phyloP scores from a whole-genome alignment of 169 alveolate species.

The Plasmodium relictum region DNA sequence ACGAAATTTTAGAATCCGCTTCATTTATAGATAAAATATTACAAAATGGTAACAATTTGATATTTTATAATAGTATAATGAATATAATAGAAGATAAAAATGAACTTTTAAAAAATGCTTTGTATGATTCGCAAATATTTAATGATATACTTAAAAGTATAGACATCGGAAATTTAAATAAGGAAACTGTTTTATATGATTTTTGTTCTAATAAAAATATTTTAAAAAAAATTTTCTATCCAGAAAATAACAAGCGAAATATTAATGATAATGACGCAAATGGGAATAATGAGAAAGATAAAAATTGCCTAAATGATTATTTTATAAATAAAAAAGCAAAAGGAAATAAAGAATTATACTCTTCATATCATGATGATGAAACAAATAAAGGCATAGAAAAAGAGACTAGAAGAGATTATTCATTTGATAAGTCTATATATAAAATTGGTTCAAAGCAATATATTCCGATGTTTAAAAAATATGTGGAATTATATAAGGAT shows the following conservation, averaged over 20 bases:
- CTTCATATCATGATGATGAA: conserved; percentile 11
- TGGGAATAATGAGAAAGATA: conserved; percentile 24
- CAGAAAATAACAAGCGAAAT: background rate
- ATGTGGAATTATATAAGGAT: conserved; percentile 15
- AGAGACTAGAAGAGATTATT: conserved; percentile 25
- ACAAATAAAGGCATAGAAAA: conserved; percentile 9
- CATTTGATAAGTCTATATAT: conserved; percentile 15
- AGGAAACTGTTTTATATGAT: conserved; percentile 42
- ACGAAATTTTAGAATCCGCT: conserved; percentile 66
- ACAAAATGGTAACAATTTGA: conserved; percentile 49
- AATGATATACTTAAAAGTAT: conserved; percentile 50
- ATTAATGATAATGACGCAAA: conserved; percentile 1
- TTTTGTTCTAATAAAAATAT: conserved; percentile 47
- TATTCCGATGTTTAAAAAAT: conserved; percentile 20
- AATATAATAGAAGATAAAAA: conserved; percentile 46
- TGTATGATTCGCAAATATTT: conserved; percentile 68
- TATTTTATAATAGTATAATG: conserved; percentile 54
- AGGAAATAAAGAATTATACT: conserved; percentile 14
- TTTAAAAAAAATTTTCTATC: conserved; percentile 21
- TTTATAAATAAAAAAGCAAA: conserved; percentile 9
- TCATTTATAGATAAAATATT: conserved; percentile 46
- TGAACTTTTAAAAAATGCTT: conserved; percentile 7
- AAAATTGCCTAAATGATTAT: conserved; percentile 16
- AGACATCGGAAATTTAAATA: conserved; percentile 11
- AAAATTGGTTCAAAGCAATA: conserved; percentile 25